A percentile compares a stretch with the other conserved stretches of the same genome.
Conservation (phyloP, 345 rosid species). For the Hirschfeldia incana region DNA sequence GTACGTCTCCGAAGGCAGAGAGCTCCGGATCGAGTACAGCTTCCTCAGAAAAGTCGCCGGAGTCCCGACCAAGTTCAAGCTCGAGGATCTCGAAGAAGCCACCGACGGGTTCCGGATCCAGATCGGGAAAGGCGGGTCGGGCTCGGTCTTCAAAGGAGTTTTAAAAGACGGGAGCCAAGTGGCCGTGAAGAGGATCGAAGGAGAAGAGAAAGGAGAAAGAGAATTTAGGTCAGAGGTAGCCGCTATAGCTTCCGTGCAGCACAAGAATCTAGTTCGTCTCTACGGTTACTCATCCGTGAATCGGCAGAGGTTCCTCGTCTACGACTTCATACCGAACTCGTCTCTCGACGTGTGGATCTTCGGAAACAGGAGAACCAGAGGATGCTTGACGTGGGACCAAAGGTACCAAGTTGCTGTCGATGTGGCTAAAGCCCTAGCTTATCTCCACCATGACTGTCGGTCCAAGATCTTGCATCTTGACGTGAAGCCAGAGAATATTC, state of each 20-base stretch:
- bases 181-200: slow-evolving; percentile 66
- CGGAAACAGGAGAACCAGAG: slow-evolving; percentile 38
- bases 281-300: slow-evolving; percentile 49
- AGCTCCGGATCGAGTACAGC: slow-evolving; percentile 83
- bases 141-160: slow-evolving; percentile 63
- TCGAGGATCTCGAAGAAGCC: slow-evolving; percentile 75
- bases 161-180: slow-evolving; percentile 55
- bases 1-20: slow-evolving; percentile 57
- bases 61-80: slow-evolving; percentile 62
- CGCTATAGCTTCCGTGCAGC: slow-evolving; percentile 73
- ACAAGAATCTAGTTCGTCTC: slow-evolving; percentile 61
- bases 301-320: slow-evolving; percentile 51
- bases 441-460: slow-evolving; percentile 77
- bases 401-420: slow-evolving; percentile 65
- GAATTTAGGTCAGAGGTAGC: slow-evolving; percentile 71
- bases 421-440: slow-evolving; percentile 65
- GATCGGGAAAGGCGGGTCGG: slow-evolving; percentile 69
- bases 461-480: slow-evolving; percentile 66
- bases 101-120: slow-evolving; percentile 60
- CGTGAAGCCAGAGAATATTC: slow-evolving; percentile 75
- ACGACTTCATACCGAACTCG: slow-evolving; percentile 62
- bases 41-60: slow-evolving; percentile 85
- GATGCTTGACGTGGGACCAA: slow-evolving; percentile 70
- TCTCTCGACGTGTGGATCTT: slow-evolving; percentile 74
- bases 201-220: slow-evolving; percentile 62